phyloP scores from a whole-genome alignment of 805 yeast genomes.

The Wickerhamiella cacticola region DNA sequence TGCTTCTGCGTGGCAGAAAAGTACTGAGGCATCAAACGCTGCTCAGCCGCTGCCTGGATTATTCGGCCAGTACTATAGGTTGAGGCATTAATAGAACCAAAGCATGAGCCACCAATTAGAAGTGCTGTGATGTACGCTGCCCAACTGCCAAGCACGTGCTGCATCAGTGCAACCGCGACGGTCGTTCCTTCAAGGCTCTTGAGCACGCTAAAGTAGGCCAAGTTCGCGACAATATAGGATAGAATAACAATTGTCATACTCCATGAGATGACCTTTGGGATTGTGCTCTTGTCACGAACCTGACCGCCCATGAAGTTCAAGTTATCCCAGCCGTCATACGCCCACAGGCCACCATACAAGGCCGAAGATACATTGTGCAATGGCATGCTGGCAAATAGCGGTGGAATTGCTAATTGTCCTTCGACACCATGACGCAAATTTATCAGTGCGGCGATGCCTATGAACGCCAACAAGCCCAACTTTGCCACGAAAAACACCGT shows the following conservation, averaged over 20 bases:
- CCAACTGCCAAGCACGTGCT: constrained; percentile 23
- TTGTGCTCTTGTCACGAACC: constrained; percentile 29
- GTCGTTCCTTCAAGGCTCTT: constrained; percentile 36
- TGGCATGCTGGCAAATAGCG: constrained; percentile 22
- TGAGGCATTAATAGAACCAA: constrained; percentile 34
- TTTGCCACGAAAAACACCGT: constrained; percentile 28
- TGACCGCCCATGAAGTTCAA: constrained; percentile 34
- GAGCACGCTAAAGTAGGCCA: constrained; percentile 52
- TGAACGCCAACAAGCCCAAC: constrained; percentile 25
- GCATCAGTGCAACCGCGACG: constrained; percentile 30
- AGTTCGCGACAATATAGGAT: constrained; percentile 29
- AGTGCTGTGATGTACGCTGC: constrained; percentile 27
- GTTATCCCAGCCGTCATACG: constrained; percentile 37
- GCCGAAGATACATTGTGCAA: constrained; percentile 30
- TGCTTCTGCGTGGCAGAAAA: constrained; percentile 23
- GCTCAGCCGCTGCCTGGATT: constrained; percentile 30
- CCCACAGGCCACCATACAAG: constrained; percentile 34
- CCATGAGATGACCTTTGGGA: constrained; percentile 31
- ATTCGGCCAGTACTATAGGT: constrained; percentile 30
- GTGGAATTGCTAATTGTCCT: constrained; percentile 19
- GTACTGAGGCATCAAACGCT: constrained; percentile 26
- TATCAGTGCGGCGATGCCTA: constrained; percentile 27
- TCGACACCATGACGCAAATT: constrained; percentile 18
- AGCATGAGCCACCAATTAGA: constrained; percentile 31
- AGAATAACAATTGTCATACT: constrained; percentile 33